Evolutionary conservation across 345 rosid genomes (phyloP), one percentile per base, ranked within the genome.

Genomic region (Mangifera indica): DNA sequence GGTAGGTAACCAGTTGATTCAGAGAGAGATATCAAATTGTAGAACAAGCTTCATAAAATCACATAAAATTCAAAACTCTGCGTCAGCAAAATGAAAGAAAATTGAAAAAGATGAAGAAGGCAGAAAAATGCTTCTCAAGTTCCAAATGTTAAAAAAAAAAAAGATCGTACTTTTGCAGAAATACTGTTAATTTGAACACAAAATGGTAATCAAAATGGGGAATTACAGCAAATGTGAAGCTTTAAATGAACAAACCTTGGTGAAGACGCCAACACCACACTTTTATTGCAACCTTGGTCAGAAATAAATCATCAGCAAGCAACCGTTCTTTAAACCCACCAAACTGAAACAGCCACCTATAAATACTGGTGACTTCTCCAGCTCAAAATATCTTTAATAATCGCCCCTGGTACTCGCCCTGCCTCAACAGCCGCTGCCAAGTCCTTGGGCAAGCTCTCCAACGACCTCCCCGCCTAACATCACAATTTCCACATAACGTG

Each of bases 261-360:
- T 87, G 81, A 89, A 89, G 74, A 89, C 78, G 25, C 94, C 94
- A 56, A 89, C 90, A 25, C 94, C 92, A 71, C 92, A 87, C 73
- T 89, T n/a, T 92, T 3, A 87, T 87, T 44, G 77, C 91, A 67
- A 89, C 90, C 76, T 89, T 89, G 22, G 89, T 70, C 75, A 87
- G 81, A 82, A 89, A 89, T 49, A 89, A 75, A 75, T 89, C 94
- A 70, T 89, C 95, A 4, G 88, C 92, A 55, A 87, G 83, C 80
- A 89, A 77, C 60, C 92, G 78, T 60, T 89, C 95, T 81, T 80
- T 87, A 60, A 87, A 87, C 34, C 92, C 95, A 22, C 86, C 89
- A 29, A 89, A 84, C 25, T 84, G 83, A 56, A 89, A 83, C 84
- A 87, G 71, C 92, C 90, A 84, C 40, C 84, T n/a, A n/a, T 58